Conservation (phyloP, 1,284 basidiomycete species). For the Inonotus obliquus region DNA sequence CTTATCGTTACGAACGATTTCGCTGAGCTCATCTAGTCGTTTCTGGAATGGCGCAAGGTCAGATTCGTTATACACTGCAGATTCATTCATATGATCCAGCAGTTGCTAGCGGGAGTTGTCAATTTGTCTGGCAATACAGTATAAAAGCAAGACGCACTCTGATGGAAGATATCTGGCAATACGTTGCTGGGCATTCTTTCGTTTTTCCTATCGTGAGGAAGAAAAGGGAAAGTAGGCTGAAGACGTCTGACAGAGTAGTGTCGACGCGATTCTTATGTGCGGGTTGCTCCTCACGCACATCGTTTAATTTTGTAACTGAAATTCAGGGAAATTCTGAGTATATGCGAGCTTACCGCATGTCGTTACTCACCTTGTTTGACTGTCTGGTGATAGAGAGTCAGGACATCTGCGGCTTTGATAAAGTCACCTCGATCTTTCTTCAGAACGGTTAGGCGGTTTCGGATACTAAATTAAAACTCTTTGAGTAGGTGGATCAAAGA, state of each 20-base stretch:
- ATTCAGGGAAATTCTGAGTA: neutral
- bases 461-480: constrained; percentile 57
- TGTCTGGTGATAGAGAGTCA: constrained; percentile 88
- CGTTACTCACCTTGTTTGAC: constrained; percentile 81
- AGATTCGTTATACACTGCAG: constrained; percentile 85
- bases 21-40: constrained; percentile 73
- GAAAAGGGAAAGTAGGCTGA: constrained; percentile 87
- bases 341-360: neutral
- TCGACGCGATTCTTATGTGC: constrained; percentile 86
- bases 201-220: constrained; percentile 94
- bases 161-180: constrained; percentile 93
- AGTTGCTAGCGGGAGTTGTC: constrained; percentile 64
- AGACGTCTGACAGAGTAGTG: constrained; percentile 90
- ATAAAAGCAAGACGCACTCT: constrained; percentile 54
- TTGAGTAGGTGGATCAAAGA: constrained; percentile 23
- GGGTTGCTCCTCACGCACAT: constrained; percentile 77
- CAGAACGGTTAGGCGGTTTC: constrained; percentile 83
- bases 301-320: constrained; percentile 87
- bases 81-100: constrained; percentile 90
- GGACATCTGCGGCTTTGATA: constrained; percentile 91
- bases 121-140: neutral
- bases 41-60: constrained; percentile 84
- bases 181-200: constrained; percentile 87
- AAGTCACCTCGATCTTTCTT: constrained; percentile 87
- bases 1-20: constrained; percentile 79